These are phyloP conservation scores for Acacia melanoxylon DNA, from an alignment of 306 rosid species.

Conservation along the genomic window DNA sequence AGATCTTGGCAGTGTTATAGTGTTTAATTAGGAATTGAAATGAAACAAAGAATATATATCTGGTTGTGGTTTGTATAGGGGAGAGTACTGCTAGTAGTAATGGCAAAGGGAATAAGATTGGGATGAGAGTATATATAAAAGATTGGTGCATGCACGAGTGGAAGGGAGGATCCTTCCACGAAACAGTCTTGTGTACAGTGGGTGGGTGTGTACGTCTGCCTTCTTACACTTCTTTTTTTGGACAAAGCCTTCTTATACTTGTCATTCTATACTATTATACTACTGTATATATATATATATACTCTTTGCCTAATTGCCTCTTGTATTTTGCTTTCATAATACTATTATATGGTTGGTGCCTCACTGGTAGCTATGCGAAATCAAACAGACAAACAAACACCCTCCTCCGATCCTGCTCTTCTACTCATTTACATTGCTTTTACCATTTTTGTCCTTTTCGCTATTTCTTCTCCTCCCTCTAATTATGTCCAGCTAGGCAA, in stretches of 20 bases:
- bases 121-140: not conserved
- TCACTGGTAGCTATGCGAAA: too few species aligned
- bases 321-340: not conserved
- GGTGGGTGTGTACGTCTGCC: constrained; percentile 10
- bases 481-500: not conserved
- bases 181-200: constrained; percentile 38
- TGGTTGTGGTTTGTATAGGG: too few species aligned
- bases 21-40: too few species aligned
- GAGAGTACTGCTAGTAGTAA: not conserved
- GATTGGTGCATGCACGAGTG: constrained; percentile 31
- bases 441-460: constrained; percentile 12
- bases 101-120: not conserved
- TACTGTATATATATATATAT: too few species aligned
- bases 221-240: not conserved
- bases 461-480: not conserved
- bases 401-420: not conserved
- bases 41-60: too few species aligned
- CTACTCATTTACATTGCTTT: constrained; percentile 34
- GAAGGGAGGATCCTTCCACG: constrained; percentile 42
- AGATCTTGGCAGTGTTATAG: too few species aligned
- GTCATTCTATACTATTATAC: too few species aligned
- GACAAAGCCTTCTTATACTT: not conserved
- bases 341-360: not conserved
- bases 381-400: too few species aligned
- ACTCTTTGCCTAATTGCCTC: not conserved